Evolutionary conservation across 352 stramenopile genomes (phyloP).

Genomic region (Phytophthora colocasiae): DNA sequence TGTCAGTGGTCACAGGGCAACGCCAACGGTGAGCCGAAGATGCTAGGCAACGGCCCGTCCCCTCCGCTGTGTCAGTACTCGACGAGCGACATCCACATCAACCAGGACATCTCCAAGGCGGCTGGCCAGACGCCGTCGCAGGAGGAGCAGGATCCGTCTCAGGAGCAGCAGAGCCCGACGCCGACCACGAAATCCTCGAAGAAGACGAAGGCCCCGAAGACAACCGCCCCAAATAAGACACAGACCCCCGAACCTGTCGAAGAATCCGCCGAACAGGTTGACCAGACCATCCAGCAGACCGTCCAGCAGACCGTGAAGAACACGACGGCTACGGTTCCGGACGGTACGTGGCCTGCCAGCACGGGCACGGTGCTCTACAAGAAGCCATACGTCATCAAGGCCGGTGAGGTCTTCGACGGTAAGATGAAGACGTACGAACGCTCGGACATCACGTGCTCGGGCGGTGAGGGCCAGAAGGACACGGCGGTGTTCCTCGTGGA

Average conservation of each 20-base stretch:
- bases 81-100: slow-evolving; percentile 30
- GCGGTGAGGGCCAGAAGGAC: background rate
- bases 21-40: background rate
- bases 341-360: background rate
- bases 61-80: slow-evolving; percentile 21
- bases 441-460: slow-evolving; percentile 1
- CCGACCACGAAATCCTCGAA: background rate
- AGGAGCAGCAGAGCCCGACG: background rate
- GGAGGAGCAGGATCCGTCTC: no score
- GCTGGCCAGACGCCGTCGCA: background rate
- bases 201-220: slow-evolving; percentile 11
- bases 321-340: slow-evolving; percentile 5
- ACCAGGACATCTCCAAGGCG: slow-evolving; percentile 17
- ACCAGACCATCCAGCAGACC: no score
- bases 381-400: background rate
- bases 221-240: background rate
- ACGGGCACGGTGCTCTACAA: background rate
- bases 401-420: background rate
- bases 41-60: background rate
- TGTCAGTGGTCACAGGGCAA: background rate
- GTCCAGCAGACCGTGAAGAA: background rate
- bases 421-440: slow-evolving; percentile 1
- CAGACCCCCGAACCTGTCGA: slow-evolving; percentile 1
- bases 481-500: background rate
- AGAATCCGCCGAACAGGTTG: background rate